Evolutionary conservation across 495 filamentous ascomycete genomes (phyloP).

Genomic region (Cryomyces antarcticus): DNA sequence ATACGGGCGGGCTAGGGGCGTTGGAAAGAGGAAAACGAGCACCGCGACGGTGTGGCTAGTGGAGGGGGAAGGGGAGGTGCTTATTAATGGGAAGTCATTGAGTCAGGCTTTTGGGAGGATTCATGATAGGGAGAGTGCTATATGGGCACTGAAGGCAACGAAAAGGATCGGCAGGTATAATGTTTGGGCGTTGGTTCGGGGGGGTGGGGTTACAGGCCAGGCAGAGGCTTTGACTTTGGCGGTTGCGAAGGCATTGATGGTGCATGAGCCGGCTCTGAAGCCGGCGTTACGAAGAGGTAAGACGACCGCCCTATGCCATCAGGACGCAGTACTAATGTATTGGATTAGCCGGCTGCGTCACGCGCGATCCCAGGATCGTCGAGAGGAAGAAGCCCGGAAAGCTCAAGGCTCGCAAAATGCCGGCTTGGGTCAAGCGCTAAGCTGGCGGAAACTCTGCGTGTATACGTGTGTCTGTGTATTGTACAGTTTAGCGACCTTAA

Average conservation of each 20-base stretch:
- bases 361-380: slow-evolving; percentile 74
- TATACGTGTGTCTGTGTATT: too few species aligned
- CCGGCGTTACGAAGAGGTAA: slow-evolving; percentile 71
- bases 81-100: slow-evolving; percentile 73
- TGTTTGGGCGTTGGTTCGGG: slow-evolving; percentile 63
- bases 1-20: slow-evolving; percentile 52
- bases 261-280: slow-evolving; percentile 82
- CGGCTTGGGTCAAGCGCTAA: slow-evolving; percentile 88
- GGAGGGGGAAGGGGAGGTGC: slow-evolving; percentile 74
- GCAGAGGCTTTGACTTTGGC: slow-evolving; percentile 88
- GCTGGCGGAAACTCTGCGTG: not conserved
- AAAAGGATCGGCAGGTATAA: slow-evolving; percentile 91
- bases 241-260: slow-evolving; percentile 68
- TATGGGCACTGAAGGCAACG: slow-evolving; percentile 74
- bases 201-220: slow-evolving; percentile 85
- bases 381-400: slow-evolving; percentile 97
- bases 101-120: slow-evolving; percentile 61
- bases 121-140: slow-evolving; percentile 84
- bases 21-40: slow-evolving; percentile 70
- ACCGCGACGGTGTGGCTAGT: slow-evolving; percentile 69
- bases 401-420: slow-evolving; percentile 94
- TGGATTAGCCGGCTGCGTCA: slow-evolving; percentile 64
- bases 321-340: slow-evolving; percentile 12
- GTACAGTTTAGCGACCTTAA: too few species aligned
- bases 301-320: slow-evolving; percentile 15